Evolutionary conservation across 2,329 filamentous ascomycete genomes (phyloP), one percentile per base, ranked within the genome.

Genomic region (Sarocladiaceae sp.): DNA sequence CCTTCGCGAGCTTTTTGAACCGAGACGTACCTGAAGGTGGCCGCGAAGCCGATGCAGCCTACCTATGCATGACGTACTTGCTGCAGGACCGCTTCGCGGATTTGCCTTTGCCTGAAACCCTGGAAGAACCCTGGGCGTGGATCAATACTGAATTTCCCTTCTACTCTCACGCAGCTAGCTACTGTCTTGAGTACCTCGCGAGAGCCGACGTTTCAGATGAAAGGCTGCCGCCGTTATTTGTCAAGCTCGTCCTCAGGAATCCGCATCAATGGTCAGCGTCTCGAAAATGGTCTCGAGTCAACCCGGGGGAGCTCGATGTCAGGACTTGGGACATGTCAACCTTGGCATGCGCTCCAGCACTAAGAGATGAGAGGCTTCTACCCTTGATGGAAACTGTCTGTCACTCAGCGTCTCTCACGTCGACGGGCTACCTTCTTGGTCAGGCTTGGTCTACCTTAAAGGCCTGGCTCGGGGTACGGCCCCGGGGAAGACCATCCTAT

Each of bases 241-340:
- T 48, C 18, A 48, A 50, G n/a, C 50, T 53, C 29, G 27, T 51
- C 16, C 39, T 48, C 20, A 50, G 45, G 12, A 32, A 34, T 16
- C 27, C 18, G 2, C 41, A 43, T 26, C 7, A 50, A 39, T 26
- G 42, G 46, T 18, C 23, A 15, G n/a, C 19, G 3, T 21, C 37
- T 5, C 10, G 15, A 11, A 16, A 23, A 12, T 41, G 37, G 37
- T n/a, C 29, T 15, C 13, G 7, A 16, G 37, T 18, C 16, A n/a
- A 16, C 9, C 9, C 9, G 16, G 10, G 15, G 5, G 10, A 6
- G 4, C 23, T 11, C 6, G 5, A 13, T 4, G 19, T 7, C n/a
- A 27, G 4, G 23, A 29, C 19, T 41, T 41, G 18, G 10, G 19
- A n/a, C n/a, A n/a, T n/a, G n/a, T n/a, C 3, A 11, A 4, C 23